These are phyloP conservation scores for Aureobasidium sp. DNA, from an alignment of 2,329 filamentous ascomycete species.

Conservation along the genomic window DNA sequence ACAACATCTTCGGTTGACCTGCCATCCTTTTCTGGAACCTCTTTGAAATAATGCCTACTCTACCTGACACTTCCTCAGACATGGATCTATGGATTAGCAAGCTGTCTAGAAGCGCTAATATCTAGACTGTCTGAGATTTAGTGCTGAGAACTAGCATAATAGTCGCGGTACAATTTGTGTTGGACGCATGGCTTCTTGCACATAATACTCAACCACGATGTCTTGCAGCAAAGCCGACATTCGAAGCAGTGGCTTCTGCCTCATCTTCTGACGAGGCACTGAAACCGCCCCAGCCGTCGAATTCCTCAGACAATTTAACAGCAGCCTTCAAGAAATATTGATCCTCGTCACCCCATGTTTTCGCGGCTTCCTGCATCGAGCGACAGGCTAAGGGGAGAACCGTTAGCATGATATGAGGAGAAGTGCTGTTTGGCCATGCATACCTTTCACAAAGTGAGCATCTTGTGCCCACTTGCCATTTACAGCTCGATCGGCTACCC, in stretches of 20 bases:
- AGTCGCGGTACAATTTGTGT: no score
- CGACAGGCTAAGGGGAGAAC: constrained; percentile 50
- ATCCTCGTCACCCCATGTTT: constrained; percentile 66
- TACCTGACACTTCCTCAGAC: no score
- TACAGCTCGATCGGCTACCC: constrained; percentile 65
- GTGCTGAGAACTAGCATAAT: no score
- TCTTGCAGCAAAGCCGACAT: constrained; percentile 3
- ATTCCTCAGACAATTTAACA: constrained; percentile 66
- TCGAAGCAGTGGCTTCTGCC: constrained; percentile 5
- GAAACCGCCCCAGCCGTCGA: constrained; percentile 53
- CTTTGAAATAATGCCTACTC: no score
- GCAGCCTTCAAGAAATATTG: constrained; percentile 61
- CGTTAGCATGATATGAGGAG: background rate
- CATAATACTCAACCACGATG: background rate
- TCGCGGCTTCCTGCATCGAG: constrained; percentile 65
- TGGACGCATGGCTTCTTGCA: no score
- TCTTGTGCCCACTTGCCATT: constrained; percentile 62
- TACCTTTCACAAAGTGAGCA: constrained; percentile 79
- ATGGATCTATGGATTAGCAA: no score
- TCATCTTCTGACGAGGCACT: constrained; percentile 5
- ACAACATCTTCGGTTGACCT: background rate
- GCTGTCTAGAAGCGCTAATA: no score
- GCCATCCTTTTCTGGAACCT: background rate
- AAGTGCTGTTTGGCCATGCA: constrained; percentile 18
- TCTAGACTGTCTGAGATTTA: no score